These are phyloP conservation scores for Pyrus betulifolia DNA, from an alignment of 306 rosid genomes.

Conservation along the genomic window DNA sequence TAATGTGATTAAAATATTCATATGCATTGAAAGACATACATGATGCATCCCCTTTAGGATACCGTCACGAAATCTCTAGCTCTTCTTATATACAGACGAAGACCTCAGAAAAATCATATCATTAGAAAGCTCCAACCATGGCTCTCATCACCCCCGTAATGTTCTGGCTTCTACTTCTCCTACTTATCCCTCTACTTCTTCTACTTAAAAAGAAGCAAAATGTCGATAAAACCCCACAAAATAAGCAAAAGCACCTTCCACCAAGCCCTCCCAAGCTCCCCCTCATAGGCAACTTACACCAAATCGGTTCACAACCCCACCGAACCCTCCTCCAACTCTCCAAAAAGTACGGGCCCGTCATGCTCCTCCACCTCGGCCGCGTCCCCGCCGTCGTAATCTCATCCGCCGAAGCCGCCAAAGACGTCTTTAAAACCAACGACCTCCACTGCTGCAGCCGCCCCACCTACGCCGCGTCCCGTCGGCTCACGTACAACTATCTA, in stretches of 20 bases:
- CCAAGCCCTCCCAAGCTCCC: slow-evolving; percentile 39
- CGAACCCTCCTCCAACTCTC: slow-evolving; percentile 19
- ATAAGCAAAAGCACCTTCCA: background rate
- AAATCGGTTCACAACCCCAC: slow-evolving; percentile 25
- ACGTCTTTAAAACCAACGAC: slow-evolving; percentile 20
- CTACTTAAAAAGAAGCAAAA: background rate
- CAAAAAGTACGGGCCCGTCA: slow-evolving; percentile 19
- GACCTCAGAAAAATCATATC: no score
- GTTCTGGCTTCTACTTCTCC: background rate
- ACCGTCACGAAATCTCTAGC: no score
- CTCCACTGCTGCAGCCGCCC: slow-evolving; percentile 26
- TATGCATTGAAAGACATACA: no score
- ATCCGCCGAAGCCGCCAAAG: slow-evolving; percentile 24
- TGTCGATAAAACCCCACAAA: background rate
- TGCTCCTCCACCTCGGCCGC: slow-evolving; percentile 12
- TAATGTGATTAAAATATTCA: no score
- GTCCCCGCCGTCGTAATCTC: slow-evolving; percentile 13
- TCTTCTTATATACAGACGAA: no score
- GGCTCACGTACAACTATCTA: background rate
- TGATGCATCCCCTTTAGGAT: no score
- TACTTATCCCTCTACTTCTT: background rate
- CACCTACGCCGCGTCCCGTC: background rate
- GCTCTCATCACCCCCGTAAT: background rate
- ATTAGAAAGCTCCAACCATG: background rate
- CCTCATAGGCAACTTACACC: slow-evolving; percentile 30